phyloP scores from a whole-genome alignment of 768 basidiomycete species.

The Leucosporidium creatinivorum region DNA sequence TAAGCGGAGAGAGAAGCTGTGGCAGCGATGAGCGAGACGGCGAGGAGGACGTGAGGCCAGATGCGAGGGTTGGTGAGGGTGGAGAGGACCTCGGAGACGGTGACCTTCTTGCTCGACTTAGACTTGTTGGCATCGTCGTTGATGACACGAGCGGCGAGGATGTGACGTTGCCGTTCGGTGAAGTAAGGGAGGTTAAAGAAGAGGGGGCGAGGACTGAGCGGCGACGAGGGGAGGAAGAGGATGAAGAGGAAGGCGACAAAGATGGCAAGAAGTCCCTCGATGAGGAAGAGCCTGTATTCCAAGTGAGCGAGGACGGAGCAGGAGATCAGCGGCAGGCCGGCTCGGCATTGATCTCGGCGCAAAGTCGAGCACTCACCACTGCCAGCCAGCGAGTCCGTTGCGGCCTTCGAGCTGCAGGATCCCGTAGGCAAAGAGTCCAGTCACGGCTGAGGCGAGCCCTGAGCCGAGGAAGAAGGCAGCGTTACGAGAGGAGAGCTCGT shows the following conservation, averaged over 20 bases:
- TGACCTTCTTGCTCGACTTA: constrained; percentile 13
- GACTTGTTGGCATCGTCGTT: constrained; percentile 37
- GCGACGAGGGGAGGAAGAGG: constrained; percentile 37
- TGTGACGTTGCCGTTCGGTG: constrained; percentile 34
- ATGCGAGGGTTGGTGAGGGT: constrained; percentile 32
- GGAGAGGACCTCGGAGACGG: constrained; percentile 21
- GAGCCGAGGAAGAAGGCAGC: constrained; percentile 39
- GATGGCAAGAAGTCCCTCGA: constrained; percentile 37
- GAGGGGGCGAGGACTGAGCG: constrained; percentile 28
- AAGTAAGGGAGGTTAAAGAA: constrained; percentile 31
- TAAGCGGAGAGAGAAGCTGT: constrained; percentile 31
- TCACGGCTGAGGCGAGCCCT: constrained; percentile 31
- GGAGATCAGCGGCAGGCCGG: neutral
- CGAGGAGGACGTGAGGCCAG: constrained; percentile 32
- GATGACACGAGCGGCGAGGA: constrained; percentile 35
- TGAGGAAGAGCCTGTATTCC: constrained; percentile 5
- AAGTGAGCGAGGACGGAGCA: neutral
- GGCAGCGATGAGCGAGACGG: constrained; percentile 25
- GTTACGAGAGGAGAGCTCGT: constrained; percentile 35
- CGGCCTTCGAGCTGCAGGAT: constrained; percentile 34
- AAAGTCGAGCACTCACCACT: too few species aligned
- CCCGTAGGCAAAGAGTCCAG: constrained; percentile 37
- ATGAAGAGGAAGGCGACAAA: constrained; percentile 35
- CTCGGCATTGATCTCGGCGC: too few species aligned
- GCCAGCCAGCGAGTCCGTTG: constrained; percentile 15